Conservation (phyloP, 2,329 filamentous ascomycete genomes). For the Teratosphaeria destructans region DNA sequence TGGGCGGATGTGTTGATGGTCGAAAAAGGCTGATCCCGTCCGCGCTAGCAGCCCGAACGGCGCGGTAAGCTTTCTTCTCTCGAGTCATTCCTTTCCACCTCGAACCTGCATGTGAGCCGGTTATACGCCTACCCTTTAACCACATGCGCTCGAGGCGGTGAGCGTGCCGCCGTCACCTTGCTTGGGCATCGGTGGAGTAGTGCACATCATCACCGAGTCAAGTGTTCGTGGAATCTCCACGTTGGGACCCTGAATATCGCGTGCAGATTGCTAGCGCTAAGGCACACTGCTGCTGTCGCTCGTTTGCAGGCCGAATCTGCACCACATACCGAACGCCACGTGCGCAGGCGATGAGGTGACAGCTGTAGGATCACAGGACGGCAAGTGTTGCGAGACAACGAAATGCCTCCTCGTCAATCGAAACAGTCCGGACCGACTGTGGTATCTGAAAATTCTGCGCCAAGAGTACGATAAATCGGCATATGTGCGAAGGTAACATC, state of each 20-base stretch:
- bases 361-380: not conserved
- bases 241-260: not conserved
- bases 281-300: not conserved
- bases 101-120: not conserved
- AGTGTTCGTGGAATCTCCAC: not conserved
- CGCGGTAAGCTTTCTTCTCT: not conserved
- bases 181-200: not conserved
- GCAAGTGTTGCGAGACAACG: not conserved
- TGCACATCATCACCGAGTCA: not conserved
- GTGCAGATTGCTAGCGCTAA: not conserved
- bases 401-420: conserved; percentile 22
- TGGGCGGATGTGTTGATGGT: not conserved
- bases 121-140: not conserved
- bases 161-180: not conserved
- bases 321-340: not conserved
- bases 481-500: not conserved
- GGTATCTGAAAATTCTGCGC: conserved; percentile 16
- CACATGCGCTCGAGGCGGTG: not conserved
- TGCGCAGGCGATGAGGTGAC: not conserved
- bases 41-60: not conserved
- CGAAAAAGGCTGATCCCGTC: not conserved
- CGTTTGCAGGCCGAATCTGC: not conserved
- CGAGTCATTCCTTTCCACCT: not conserved
- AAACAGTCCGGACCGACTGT: conserved; percentile 22
- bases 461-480: conserved; percentile 14